These are phyloP conservation scores for Pseudogymnoascus sp. DNA, from an alignment of 2,329 filamentous ascomycete genomes.

Conservation along the genomic window DNA sequence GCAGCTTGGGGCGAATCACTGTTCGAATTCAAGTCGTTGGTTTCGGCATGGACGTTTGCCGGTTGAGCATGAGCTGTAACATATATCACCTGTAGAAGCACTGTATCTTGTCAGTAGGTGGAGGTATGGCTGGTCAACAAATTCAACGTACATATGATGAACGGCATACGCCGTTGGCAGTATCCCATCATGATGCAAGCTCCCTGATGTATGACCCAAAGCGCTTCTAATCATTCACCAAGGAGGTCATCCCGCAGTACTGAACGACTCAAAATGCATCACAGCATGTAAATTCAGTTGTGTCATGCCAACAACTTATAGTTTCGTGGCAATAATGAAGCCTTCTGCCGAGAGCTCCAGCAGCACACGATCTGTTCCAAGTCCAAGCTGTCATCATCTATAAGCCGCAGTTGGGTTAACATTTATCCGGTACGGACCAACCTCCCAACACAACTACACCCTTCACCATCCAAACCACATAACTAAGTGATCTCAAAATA, in stretches of 20 bases:
- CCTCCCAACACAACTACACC: background rate
- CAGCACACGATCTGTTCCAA: slow-evolving; percentile 3
- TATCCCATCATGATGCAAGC: slow-evolving; percentile 24
- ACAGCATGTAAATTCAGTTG: background rate
- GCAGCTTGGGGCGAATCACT: slow-evolving; percentile 1
- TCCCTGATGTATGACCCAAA: background rate
- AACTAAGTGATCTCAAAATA: background rate
- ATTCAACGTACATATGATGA: slow-evolving; percentile 24
- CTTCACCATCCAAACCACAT: background rate
- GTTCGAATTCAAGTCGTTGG: background rate
- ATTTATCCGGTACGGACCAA: background rate
- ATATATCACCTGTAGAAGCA: slow-evolving; percentile 20
- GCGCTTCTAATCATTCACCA: background rate
- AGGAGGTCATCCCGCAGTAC: slow-evolving; percentile 1
- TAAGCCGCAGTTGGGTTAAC: slow-evolving; percentile 6
- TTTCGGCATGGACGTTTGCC: background rate
- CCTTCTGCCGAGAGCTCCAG: background rate
- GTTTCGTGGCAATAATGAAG: background rate
- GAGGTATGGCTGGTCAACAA: background rate
- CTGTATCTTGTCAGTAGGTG: background rate
- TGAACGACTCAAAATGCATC: background rate
- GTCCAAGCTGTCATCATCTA: slow-evolving; percentile 10
- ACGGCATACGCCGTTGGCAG: slow-evolving; percentile 24
- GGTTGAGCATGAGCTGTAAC: slow-evolving; percentile 14
- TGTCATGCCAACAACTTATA: slow-evolving; percentile 5